These are phyloP conservation scores for Leucocoprinus leucothites DNA, from an alignment of 768 basidiomycete genomes.

Conservation along the genomic window DNA sequence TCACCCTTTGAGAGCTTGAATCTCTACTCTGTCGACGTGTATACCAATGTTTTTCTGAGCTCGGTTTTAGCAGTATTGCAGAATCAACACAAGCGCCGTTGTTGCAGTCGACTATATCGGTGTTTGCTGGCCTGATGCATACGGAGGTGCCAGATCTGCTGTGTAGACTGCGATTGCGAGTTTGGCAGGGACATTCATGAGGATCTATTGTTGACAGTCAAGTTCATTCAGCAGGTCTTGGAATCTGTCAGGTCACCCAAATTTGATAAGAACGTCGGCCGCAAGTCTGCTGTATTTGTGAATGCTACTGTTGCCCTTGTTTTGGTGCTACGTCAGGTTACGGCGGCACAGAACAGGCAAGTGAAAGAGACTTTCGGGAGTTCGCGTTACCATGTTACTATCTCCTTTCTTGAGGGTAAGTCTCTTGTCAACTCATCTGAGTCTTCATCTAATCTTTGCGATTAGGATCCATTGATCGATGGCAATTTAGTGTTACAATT, in stretches of 20 bases:
- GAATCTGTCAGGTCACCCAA: slow-evolving; percentile 71
- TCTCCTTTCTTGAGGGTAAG: slow-evolving; percentile 77
- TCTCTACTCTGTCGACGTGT: slow-evolving; percentile 79
- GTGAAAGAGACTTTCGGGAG: slow-evolving; percentile 66
- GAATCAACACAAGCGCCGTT: slow-evolving; percentile 83
- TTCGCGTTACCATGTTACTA: slow-evolving; percentile 53
- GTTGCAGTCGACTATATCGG: slow-evolving; percentile 75
- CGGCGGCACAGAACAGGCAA: slow-evolving; percentile 49
- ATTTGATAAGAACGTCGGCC: slow-evolving; percentile 82
- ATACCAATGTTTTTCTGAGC: too few species aligned
- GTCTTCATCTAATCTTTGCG: background rate
- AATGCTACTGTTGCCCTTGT: slow-evolving; percentile 78
- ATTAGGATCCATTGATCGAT: slow-evolving; percentile 76
- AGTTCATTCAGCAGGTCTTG: slow-evolving; percentile 54
- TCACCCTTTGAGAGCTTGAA: slow-evolving; percentile 75
- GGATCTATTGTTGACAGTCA: slow-evolving; percentile 54
- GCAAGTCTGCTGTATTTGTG: slow-evolving; percentile 79
- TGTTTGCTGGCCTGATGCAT: slow-evolving; percentile 79
- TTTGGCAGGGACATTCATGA: slow-evolving; percentile 86
- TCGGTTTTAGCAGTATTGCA: slow-evolving; percentile 74
- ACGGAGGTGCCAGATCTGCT: slow-evolving; percentile 50
- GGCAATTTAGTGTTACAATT: slow-evolving; percentile 73
- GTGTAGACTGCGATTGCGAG: too few species aligned
- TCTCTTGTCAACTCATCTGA: background rate
- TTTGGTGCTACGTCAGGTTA: slow-evolving; percentile 60